Evolutionary conservation across 495 filamentous ascomycete species (phyloP).

Genomic region (Aspergillus coremiiformis): DNA sequence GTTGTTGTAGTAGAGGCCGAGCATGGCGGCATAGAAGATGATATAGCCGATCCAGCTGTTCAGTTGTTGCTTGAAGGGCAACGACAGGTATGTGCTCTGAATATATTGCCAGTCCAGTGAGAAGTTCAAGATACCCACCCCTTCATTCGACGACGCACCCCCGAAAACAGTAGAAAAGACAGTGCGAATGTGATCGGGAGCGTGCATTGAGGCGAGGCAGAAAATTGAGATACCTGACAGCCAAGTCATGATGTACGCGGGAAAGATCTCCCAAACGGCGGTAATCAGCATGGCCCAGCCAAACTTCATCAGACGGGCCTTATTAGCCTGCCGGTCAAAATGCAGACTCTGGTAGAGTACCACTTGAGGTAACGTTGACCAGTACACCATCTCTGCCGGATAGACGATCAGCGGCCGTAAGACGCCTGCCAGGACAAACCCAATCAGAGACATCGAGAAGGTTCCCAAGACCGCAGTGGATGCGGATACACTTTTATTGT

Average conservation of each 20-base stretch:
- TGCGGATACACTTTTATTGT: slow-evolving; percentile 19
- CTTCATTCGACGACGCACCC: slow-evolving; percentile 45
- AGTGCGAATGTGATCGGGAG: slow-evolving; percentile 21
- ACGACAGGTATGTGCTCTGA: slow-evolving; percentile 26
- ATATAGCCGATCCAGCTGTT: slow-evolving; percentile 40
- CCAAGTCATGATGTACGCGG: slow-evolving; percentile 48
- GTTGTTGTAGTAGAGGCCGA: slow-evolving; percentile 43
- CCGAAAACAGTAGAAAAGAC: slow-evolving; percentile 44
- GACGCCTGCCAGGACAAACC: slow-evolving; percentile 48
- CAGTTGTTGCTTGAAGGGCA: slow-evolving; percentile 28
- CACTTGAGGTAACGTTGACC: slow-evolving; percentile 26
- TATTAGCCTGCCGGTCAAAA: slow-evolving; percentile 24
- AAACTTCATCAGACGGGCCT: slow-evolving; percentile 25
- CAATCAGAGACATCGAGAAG: slow-evolving; percentile 38
- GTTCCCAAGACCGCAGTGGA: slow-evolving; percentile 23
- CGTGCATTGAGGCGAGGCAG: slow-evolving; percentile 36
- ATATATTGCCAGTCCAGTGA: slow-evolving; percentile 55
- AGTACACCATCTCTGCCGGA: slow-evolving; percentile 43
- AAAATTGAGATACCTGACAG: slow-evolving; percentile 42
- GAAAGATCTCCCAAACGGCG: slow-evolving; percentile 46
- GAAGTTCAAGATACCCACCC: slow-evolving; percentile 40
- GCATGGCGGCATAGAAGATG: slow-evolving; percentile 35
- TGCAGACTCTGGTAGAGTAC: slow-evolving; percentile 28
- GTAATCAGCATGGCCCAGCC: slow-evolving; percentile 28
- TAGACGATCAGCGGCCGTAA: slow-evolving; percentile 47